A percentile compares a stretch with the other conserved stretches of the same genome.
These are phyloP conservation scores for Cenococcum geophilum DNA, from an alignment of 495 filamentous ascomycete species.

Conservation along the genomic window DNA sequence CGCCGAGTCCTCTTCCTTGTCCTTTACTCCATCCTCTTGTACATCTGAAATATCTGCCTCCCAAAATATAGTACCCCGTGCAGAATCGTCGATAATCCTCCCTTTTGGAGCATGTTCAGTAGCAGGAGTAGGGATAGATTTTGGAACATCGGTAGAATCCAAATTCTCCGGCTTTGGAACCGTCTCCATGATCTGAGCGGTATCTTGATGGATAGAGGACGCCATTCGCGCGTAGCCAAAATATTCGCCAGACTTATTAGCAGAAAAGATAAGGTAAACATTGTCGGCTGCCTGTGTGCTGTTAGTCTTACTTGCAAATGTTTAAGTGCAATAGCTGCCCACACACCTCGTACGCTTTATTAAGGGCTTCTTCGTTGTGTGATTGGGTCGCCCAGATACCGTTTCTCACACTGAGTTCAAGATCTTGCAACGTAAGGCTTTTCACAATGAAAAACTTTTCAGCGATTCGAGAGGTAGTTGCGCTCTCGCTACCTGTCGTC, in stretches of 20 bases:
- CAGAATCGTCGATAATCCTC: conserved; percentile 87
- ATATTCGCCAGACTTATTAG: conserved; percentile 97
- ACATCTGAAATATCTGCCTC: conserved; percentile 59
- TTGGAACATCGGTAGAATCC: conserved; percentile 58
- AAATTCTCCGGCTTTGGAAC: conserved; percentile 50
- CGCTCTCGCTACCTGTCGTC: conserved; percentile 15
- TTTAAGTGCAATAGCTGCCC: not conserved
- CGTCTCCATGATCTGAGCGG: conserved; percentile 59
- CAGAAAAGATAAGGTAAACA: conserved; percentile 95
- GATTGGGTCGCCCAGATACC: conserved; percentile 91
- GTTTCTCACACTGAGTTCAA: conserved; percentile 82
- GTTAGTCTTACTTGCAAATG: conserved; percentile 16
- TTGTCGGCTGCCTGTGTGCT: conserved; percentile 61
- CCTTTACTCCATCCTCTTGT: conserved; percentile 38
- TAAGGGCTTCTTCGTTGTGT: conserved; percentile 81
- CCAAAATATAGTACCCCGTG: conserved; percentile 94
- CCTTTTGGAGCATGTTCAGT: conserved; percentile 78
- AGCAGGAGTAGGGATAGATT: conserved; percentile 68
- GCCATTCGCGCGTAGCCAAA: conserved; percentile 93
- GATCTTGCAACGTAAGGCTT: conserved; percentile 88
- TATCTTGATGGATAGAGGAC: conserved; percentile 74
- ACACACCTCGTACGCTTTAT: conserved; percentile 77
- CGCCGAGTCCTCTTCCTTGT: conserved; percentile 33
- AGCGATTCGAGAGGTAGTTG: conserved; percentile 31
- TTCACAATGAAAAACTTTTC: conserved; percentile 92